Base-by-base conservation (phyloP, 1,284 basidiomycete genomes). In the Porodaedalea pini region DNA sequence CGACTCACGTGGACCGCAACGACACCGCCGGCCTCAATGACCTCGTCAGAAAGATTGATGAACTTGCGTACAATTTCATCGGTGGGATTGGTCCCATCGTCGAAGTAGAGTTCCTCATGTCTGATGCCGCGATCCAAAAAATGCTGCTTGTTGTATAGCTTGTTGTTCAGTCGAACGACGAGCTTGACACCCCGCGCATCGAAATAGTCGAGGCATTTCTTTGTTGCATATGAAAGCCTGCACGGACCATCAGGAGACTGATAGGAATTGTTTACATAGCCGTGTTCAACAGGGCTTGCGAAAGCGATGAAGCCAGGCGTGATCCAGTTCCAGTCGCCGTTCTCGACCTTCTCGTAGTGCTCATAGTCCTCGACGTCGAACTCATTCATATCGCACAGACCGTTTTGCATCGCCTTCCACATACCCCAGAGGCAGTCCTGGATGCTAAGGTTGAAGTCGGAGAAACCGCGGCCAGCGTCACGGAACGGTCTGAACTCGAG, bases 291-390 rank as follows among this genome's bases (percentile, higher is more conserved):
- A 0, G 96, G 97, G 0, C 92, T 95, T 1, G 97, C 97, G 67
- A 99, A 98, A 7, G 97, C 95, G 63, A 99, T 91, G 70, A 95
- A 96, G 61, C 86, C 82, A 41, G 93, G 90, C 1, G 90, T 91
- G 71, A 98, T 80, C 91, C 92, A 93, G 69, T 99, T 99, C 87
- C 96, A 95, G 71, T 99, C 97, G 4, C 97, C 97, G 67, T 97
- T 94, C 75, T 93, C 88, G 32, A 95, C 92, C 69, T 92, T 94
- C 71, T 97, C 96, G 68, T 94, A 98, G 69, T 81, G 88, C 70
- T 96, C 93, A 68, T 96, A 96, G 63, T 94, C 92, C 63, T 92
- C 88, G 48, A 90, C 84, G 63, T 80, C 86, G 72, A 99, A 99
- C 60, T 92, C 86, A 65, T 91, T 90, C 77, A 99, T 87, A 68